A percentile compares a stretch with the other conserved stretches of the same genome.
Conservation (phyloP, 345 rosid genomes). For the Aquilaria sinensis region DNA sequence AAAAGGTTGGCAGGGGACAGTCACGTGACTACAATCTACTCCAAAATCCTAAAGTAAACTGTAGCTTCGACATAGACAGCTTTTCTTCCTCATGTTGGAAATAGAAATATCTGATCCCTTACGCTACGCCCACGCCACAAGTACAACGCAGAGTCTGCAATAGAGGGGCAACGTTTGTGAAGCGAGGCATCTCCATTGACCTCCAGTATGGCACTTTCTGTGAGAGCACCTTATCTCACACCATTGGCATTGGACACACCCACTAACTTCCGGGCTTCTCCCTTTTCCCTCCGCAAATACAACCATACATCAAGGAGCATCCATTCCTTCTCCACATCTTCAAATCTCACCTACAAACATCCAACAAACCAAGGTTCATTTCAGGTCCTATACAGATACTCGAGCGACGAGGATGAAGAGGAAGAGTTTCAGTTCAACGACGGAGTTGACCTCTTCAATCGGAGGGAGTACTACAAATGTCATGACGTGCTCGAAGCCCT, state of each 20-base stretch:
- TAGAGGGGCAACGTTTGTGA: too few species aligned
- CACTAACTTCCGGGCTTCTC: conserved; percentile 3
- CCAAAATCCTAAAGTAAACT: too few species aligned
- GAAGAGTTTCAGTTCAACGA: conserved; percentile 38
- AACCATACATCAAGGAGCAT: background rate
- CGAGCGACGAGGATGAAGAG: conserved; percentile 1
- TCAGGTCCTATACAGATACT: conserved; percentile 23
- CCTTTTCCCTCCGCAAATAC: conserved; percentile 5
- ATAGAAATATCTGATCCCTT: too few species aligned
- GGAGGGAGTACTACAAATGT: conserved; percentile 69
- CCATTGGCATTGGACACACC: background rate
- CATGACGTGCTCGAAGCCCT: conserved; percentile 74
- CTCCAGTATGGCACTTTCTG: conserved; percentile 21
- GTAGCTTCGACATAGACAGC: too few species aligned
- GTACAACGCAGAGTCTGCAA: too few species aligned
- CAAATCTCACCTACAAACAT: background rate
- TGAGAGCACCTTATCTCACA: conserved; percentile 6
- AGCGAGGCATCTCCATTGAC: too few species aligned
- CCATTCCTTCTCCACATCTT: background rate
- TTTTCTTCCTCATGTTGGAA: too few species aligned
- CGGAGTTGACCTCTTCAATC: conserved; percentile 63
- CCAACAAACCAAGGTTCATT: conserved; percentile 10
- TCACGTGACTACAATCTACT: too few species aligned
- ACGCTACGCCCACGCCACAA: too few species aligned
- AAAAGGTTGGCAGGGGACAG: too few species aligned